Conservation (phyloP, 202 grass and related monocot species). For the Eragrostis tef region DNA sequence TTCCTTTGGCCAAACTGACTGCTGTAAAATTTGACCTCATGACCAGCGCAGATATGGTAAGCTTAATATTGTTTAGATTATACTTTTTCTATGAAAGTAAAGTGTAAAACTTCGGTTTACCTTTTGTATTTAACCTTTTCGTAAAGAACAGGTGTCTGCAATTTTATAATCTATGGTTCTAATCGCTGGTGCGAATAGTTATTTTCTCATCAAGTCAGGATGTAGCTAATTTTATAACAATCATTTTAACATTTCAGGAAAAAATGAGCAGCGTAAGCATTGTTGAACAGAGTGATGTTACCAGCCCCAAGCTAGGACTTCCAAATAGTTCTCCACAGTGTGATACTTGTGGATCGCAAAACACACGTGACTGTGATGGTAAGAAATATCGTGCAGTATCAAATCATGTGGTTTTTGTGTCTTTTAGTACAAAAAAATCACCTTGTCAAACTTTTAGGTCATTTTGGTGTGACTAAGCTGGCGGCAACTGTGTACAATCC, state of each 20-base stretch:
- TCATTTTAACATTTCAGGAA: constrained; percentile 60
- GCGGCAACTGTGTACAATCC: constrained; percentile 70
- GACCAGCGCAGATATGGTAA: constrained; percentile 79
- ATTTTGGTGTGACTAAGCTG: constrained; percentile 76
- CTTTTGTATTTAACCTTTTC: neutral
- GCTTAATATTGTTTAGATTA: constrained; percentile 21
- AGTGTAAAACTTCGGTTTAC: constrained; percentile 13
- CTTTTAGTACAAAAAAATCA: constrained; percentile 22
- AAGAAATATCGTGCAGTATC: constrained; percentile 27
- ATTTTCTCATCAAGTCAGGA: neutral
- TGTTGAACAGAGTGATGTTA: constrained; percentile 70
- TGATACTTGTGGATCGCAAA: constrained; percentile 71
- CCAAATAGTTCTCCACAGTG: constrained; percentile 68
- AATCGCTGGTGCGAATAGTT: neutral
- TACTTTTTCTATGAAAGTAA: neutral
- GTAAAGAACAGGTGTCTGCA: neutral
- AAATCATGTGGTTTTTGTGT: constrained; percentile 37
- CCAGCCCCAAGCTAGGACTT: constrained; percentile 73
- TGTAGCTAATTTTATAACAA: constrained; percentile 9
- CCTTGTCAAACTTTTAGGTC: constrained; percentile 62
- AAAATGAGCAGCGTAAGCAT: constrained; percentile 64
- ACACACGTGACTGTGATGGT: constrained; percentile 75
- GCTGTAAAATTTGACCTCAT: constrained; percentile 72
- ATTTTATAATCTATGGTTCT: neutral
- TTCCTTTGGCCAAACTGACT: constrained; percentile 54